Conservation (phyloP, 257 asterid genomes). For the Pogostemon cablin region DNA sequence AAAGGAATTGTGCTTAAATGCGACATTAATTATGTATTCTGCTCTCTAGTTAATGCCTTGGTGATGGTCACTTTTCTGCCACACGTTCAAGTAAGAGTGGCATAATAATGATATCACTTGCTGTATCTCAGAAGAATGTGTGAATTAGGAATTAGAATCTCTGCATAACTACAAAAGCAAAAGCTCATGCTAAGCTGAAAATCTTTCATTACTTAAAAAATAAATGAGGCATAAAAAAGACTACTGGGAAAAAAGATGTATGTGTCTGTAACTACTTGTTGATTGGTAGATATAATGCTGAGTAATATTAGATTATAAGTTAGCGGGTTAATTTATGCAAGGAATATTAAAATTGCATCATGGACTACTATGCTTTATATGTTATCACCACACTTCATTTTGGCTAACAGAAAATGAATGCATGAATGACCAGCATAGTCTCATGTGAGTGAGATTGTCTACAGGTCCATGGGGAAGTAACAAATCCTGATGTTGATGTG, state of each 20-base stretch:
- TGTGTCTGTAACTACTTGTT: neutral
- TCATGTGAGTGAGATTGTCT: conserved; percentile 20
- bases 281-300: neutral
- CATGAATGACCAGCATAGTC: neutral
- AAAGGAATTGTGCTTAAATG: neutral
- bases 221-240: neutral
- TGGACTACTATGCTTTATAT: neutral
- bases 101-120: neutral
- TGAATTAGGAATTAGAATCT: neutral
- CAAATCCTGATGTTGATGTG: conserved; percentile 75
- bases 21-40: neutral
- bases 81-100: neutral
- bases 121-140: conserved; percentile 6
- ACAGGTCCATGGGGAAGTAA: conserved; percentile 98
- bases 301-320: conserved; percentile 10
- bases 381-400: conserved; percentile 4
- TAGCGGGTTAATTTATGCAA: neutral
- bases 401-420: neutral
- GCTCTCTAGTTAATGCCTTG: neutral
- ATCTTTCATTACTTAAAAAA: neutral
- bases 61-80: neutral
- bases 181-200: neutral
- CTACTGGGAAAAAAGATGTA: neutral
- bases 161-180: neutral
- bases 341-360: neutral